Evolutionary conservation across 2,329 filamentous ascomycete species (phyloP).

Genomic region (Fusarium proliferatum): DNA sequence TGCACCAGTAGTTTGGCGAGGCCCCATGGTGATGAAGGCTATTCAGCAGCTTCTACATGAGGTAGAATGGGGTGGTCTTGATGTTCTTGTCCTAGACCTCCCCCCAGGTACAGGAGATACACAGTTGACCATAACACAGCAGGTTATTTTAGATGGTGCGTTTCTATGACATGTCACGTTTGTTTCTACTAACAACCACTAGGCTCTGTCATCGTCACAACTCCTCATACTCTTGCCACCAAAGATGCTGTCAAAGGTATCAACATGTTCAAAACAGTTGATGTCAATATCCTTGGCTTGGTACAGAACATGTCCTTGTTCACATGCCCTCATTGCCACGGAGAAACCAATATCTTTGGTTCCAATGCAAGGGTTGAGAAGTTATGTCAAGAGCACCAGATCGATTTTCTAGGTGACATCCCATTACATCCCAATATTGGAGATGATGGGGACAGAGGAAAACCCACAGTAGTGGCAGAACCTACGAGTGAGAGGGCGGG

Average conservation of each 20-base stretch:
- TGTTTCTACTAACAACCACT: not conserved
- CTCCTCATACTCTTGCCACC: conserved; percentile 91
- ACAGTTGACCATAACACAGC: conserved; percentile 96
- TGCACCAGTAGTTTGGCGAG: conserved; percentile 92
- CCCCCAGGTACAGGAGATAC: conserved; percentile 96
- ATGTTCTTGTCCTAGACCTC: conserved; percentile 89
- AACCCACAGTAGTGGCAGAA: conserved; percentile 90
- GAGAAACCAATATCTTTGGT: conserved; percentile 81
- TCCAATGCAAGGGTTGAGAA: conserved; percentile 70
- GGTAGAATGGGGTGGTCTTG: conserved; percentile 91
- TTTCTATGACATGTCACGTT: not conserved
- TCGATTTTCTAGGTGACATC: conserved; percentile 88
- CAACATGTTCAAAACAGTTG: conserved; percentile 89
- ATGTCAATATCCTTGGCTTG: conserved; percentile 84
- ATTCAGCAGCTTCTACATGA: conserved; percentile 95
- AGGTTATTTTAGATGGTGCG: conserved; percentile 85
- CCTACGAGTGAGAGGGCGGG: conserved; percentile 78
- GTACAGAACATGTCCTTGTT: conserved; percentile 94
- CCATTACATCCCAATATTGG: conserved; percentile 89
- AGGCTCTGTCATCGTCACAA: conserved; percentile 89
- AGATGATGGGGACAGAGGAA: conserved; percentile 86
- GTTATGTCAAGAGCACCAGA: conserved; percentile 76
- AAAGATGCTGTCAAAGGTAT: conserved; percentile 93
- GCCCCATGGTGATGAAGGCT: conserved; percentile 97
- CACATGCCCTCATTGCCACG: conserved; percentile 79